A percentile compares a stretch with the other conserved stretches of the same genome.
These are phyloP conservation scores for Prunus kanzakura DNA, from an alignment of 306 rosid species.

Conservation along the genomic window DNA sequence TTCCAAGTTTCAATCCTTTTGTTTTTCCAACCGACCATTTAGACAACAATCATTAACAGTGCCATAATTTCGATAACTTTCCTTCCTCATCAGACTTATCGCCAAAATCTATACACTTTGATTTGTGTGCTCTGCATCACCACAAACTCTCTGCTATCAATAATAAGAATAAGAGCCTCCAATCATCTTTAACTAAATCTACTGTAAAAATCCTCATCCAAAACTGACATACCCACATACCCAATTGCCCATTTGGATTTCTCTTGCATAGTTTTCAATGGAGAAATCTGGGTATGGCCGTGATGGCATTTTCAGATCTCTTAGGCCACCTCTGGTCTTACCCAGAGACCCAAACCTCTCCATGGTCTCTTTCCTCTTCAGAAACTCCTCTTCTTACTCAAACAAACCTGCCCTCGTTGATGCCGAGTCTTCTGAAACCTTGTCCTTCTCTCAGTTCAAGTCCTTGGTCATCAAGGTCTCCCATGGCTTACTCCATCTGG, in stretches of 20 bases:
- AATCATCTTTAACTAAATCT: neutral
- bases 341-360: constrained; percentile 54
- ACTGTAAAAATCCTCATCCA: neutral
- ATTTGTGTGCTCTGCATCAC: neutral
- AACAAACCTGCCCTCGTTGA: constrained; percentile 65
- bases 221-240: neutral
- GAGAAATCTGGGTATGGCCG: constrained; percentile 82
- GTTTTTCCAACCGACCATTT: too few species aligned
- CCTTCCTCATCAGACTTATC: too few species aligned
- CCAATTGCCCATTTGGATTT: neutral
- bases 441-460: constrained; percentile 54
- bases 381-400: constrained; percentile 37
- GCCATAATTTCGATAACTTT: too few species aligned
- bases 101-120: neutral
- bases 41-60: too few species aligned
- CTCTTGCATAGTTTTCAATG: constrained; percentile 34
- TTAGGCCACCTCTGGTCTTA: constrained; percentile 47
- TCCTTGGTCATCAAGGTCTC: constrained; percentile 44
- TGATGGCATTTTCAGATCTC: constrained; percentile 72
- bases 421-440: constrained; percentile 41
- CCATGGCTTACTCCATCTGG: constrained; percentile 47
- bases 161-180: neutral
- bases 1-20: too few species aligned
- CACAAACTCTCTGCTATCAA: too few species aligned
- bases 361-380: constrained; percentile 60